Base-by-base conservation (phyloP, 345 rosid species). In the Eutrema yunnanense region DNA sequence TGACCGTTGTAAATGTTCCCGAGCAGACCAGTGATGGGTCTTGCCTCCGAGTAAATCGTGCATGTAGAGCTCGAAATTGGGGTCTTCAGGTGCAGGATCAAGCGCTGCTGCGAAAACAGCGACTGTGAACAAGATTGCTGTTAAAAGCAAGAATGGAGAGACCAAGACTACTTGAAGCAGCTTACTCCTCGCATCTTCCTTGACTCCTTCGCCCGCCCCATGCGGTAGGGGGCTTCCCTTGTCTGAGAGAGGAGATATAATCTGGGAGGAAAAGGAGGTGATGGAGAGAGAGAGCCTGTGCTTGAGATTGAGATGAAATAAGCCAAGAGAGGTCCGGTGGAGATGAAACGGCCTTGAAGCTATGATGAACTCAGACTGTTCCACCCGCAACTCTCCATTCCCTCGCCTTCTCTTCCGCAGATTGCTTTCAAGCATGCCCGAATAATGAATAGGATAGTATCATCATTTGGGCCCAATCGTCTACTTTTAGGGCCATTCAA, bases 1-100 rank as follows among this genome's bases (percentile, higher is more conserved):
- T 93, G 96, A 22, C 96, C 96, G 6, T 80, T 84, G 77, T 90
- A 93, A 9, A 93, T 89, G 83, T 84, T 89, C 12, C 98, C 97
- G 22, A 87, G 82, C 81, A 93, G 69, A 69, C 97, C 97, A 0
- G 98, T 92, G 78, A 93, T 67, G 0, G 96, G 98, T 68, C 97
- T 85, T 0, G 97, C 94, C 98, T 2, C 96, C 97, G 0, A 90
- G 90, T 67, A 90, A 77, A 82, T 93, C 98, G 44, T 90, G 97
- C 96, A 93, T 84, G 81, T 81, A 93, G 54, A 93, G 79, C 73
- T 93, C 98, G 6, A 93, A 73, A 63, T 75, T 41, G 0, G 89
- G 87, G 43, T 78, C 85, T 73, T 69, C 79, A 14, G 57, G 85
- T 9, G 70, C 71, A 32, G 86, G 82, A 37, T 73, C 82, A 55